A percentile compares a stretch with the other conserved stretches of the same genome.
Evolutionary conservation across 2,329 filamentous ascomycete species (phyloP).

Genomic region (Aspergillus sp.): DNA sequence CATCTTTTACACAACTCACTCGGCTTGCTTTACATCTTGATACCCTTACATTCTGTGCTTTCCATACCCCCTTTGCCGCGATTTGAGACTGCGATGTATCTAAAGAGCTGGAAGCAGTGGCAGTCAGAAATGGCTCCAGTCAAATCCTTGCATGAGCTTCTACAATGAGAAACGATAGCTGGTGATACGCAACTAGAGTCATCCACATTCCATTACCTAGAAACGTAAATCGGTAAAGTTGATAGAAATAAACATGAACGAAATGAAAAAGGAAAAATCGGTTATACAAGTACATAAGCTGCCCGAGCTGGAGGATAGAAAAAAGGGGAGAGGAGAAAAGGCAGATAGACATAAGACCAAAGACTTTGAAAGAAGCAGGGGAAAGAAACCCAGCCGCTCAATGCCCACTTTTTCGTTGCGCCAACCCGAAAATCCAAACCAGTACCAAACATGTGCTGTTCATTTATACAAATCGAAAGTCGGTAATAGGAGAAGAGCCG

Average conservation of each 20-base stretch:
- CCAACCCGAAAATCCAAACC: too few species aligned
- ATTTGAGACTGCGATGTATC: too few species aligned
- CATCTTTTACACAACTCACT: too few species aligned
- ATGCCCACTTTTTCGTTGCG: background rate
- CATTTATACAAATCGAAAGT: too few species aligned
- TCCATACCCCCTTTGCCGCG: background rate
- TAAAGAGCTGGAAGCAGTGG: too few species aligned
- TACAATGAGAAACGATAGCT: too few species aligned
- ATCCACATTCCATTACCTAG: constrained; percentile 25
- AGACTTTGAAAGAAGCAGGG: constrained; percentile 9
- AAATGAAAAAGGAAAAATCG: constrained; percentile 11
- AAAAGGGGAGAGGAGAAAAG: constrained; percentile 16
- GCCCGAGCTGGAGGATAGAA: constrained; percentile 20
- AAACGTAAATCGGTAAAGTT: constrained; percentile 16
- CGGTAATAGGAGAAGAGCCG: too few species aligned
- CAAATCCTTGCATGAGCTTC: too few species aligned
- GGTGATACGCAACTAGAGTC: constrained; percentile 3
- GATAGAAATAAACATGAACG: constrained; percentile 1
- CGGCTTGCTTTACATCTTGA: background rate
- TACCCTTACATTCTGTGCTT: constrained; percentile 1
- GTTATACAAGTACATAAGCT: constrained; percentile 34
- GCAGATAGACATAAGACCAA: constrained; percentile 7
- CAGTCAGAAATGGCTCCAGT: constrained; percentile 11
- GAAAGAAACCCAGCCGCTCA: constrained; percentile 3
- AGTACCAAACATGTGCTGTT: too few species aligned